These are phyloP conservation scores for Celoporthe dispersa DNA, from an alignment of 2,329 filamentous ascomycete genomes.

Conservation along the genomic window DNA sequence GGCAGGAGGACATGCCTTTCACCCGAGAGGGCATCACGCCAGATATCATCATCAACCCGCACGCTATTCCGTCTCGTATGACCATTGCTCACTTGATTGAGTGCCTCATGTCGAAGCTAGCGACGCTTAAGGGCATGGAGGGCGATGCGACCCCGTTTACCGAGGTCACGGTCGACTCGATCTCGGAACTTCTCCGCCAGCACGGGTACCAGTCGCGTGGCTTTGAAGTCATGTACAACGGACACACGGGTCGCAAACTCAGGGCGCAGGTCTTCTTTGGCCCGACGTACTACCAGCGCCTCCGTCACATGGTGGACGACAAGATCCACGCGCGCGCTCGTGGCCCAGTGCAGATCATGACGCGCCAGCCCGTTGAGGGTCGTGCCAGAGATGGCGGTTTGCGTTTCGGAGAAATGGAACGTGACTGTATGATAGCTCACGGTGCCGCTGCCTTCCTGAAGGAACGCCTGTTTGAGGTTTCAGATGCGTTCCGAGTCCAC, in stretches of 20 bases:
- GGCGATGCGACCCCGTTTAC: slow-evolving; percentile 98
- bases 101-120: slow-evolving; percentile 95
- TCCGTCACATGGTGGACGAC: slow-evolving; percentile 99
- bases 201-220: slow-evolving; percentile 96
- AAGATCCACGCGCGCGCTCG: slow-evolving; percentile 99
- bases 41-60: slow-evolving; percentile 98
- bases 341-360: slow-evolving; percentile 96
- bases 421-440: slow-evolving; percentile 99
- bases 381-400: slow-evolving; percentile 96
- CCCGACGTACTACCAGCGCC: slow-evolving; percentile 97
- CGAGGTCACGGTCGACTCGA: slow-evolving; percentile 92
- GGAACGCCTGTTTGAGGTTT: slow-evolving; percentile 95
- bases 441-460: slow-evolving; percentile 96
- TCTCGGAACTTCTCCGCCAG: slow-evolving; percentile 83
- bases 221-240: slow-evolving; percentile 99
- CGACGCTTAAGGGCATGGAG: slow-evolving; percentile 89
- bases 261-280: slow-evolving; percentile 95
- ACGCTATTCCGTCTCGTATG: slow-evolving; percentile 99
- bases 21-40: slow-evolving; percentile 88
- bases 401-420: slow-evolving; percentile 99
- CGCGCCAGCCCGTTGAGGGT: slow-evolving; percentile 95
- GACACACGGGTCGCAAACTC: slow-evolving; percentile 92
- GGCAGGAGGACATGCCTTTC: slow-evolving; percentile 99
- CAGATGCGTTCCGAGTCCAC: slow-evolving; percentile 96
- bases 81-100: slow-evolving; percentile 99